Evolutionary conservation across 129 eudicot genomes (phyloP), one percentile per base, ranked within the genome.

Genomic region (Dittrichia graveolens): DNA sequence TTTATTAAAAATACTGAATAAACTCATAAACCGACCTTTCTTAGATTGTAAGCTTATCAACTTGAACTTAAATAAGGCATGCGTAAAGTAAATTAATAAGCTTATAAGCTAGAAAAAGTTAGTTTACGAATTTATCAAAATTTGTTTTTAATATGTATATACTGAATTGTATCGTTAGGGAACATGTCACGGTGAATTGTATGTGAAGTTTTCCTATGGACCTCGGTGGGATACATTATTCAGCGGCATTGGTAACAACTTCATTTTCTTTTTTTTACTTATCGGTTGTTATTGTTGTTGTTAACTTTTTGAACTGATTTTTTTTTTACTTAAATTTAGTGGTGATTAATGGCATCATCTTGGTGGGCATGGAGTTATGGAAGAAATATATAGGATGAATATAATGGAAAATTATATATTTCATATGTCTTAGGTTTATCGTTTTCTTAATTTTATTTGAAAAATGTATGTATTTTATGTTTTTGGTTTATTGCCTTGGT

Each of bases 151-250:
- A 0, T 24, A 24, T 24, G 31, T 24, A 24, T 0, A 0, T 43
- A 8, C 31, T 13, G n/a, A n/a, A n/a, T n/a, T 7, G 43, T 55
- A 35, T 16, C 11, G 54, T 81, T 63, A 88, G 95, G 90, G 81
- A 42, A 13, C 45, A 45, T 39, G 60, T 5, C 14, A 57, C 10
- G 75, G 69, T 39, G 65, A 64, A 64, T 81, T 75, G 78, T 41
- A 69, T 61, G 83, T 88, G 39, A 75, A 81, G 72, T 67, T 88
- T 62, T 80, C 91, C 9, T 88, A 85, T 48, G 86, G 84, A 65
- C 88, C 88, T 19, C 81, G 88, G 3, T 80, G 90, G 88, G 72
- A 69, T 41, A 69, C 81, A 37, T 88, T 83, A 69, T 18, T 81
- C 47, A 55, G 65, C 61, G 86, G 88, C 71, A 59, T 62, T 67